phyloP scores from a whole-genome alignment of 495 filamentous ascomycete genomes.

The Penicillium cosmopolitanum region DNA sequence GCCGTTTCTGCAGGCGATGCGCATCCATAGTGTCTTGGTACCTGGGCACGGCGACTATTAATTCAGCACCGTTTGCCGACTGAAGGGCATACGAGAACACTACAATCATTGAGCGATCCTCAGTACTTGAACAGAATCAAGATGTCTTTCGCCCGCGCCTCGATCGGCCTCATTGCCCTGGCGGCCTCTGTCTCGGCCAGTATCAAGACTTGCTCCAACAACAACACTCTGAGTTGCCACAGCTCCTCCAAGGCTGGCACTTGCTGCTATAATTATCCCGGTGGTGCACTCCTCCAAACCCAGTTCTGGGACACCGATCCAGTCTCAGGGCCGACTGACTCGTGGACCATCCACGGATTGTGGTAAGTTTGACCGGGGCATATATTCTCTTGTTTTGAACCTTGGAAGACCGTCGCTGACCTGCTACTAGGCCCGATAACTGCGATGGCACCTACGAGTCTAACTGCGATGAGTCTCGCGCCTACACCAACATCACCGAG shows the following conservation, averaged over 20 bases:
- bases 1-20: conserved; percentile 7
- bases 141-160: conserved; percentile 21
- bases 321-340: conserved; percentile 65
- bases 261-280: conserved; percentile 78
- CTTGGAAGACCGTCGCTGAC: not conserved
- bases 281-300: conserved; percentile 72
- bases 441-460: conserved; percentile 77
- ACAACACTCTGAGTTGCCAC: conserved; percentile 43
- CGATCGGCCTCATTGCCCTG: conserved; percentile 36
- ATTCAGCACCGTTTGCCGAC: not conserved
- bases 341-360: conserved; percentile 82
- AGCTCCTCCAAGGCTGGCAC: conserved; percentile 48
- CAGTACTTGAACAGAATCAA: not conserved
- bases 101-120: not conserved
- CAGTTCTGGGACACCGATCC: conserved; percentile 83
- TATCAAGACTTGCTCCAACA: conserved; percentile 32
- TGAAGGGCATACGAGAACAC: not conserved
- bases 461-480: conserved; percentile 66
- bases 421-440: conserved; percentile 63
- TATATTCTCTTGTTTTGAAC: not conserved
- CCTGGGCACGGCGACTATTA: conserved; percentile 5
- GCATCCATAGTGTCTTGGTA: not conserved
- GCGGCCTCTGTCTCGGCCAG: conserved; percentile 27
- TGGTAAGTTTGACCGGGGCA: conserved; percentile 48
- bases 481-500: conserved; percentile 66